Conservation (phyloP, 2,329 filamentous ascomycete species). For the Colletotrichum trifolii region DNA sequence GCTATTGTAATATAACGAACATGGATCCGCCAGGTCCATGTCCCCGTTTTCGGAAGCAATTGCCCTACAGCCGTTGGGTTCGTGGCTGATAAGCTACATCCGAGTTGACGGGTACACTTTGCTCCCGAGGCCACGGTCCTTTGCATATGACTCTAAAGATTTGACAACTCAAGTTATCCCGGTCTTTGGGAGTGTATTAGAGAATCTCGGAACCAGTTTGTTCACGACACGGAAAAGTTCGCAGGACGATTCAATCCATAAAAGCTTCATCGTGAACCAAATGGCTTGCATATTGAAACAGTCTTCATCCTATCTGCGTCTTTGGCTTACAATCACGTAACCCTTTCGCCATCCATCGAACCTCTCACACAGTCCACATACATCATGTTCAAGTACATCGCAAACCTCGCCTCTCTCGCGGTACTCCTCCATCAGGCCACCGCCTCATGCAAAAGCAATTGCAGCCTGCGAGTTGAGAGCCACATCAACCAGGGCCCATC, state of each 20-base stretch:
- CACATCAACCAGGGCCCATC: conserved; percentile 16
- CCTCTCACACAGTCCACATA: not conserved
- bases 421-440: not conserved
- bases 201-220: not conserved
- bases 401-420: not conserved
- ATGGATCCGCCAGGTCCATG: too few species aligned
- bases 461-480: conserved; percentile 8
- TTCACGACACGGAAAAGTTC: not conserved
- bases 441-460: not conserved
- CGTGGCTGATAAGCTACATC: too few species aligned
- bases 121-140: not conserved
- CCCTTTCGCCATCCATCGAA: not conserved
- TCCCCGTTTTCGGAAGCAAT: too few species aligned
- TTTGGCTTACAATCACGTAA: not conserved
- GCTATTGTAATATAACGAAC: too few species aligned
- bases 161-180: too few species aligned
- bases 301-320: too few species aligned
- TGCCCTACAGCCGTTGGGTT: too few species aligned
- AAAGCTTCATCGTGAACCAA: not conserved
- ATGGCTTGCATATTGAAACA: too few species aligned
- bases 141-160: too few species aligned
- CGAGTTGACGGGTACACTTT: not conserved
- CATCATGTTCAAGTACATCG: not conserved
- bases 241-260: not conserved
- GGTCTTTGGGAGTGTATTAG: too few species aligned